Conservation (phyloP, 805 yeast species). For the Yarrowia osloensis region DNA sequence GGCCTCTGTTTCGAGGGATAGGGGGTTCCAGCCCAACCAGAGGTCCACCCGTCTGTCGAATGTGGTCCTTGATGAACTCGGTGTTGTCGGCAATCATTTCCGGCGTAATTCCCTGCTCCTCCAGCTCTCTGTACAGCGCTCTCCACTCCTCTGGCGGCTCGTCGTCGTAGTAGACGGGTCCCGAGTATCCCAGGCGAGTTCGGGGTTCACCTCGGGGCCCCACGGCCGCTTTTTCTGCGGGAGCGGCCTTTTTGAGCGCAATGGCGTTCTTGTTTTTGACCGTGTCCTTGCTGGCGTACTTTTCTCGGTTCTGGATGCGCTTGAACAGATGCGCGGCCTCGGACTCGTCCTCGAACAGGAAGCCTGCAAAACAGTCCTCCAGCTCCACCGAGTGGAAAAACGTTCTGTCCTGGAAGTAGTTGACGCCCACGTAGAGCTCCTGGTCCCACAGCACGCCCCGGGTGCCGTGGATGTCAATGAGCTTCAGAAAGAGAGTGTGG, state of each 20-base stretch:
- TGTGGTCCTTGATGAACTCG: conserved; percentile 77
- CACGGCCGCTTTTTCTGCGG: conserved; percentile 39
- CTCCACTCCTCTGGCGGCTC: conserved; percentile 87
- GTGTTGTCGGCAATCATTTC: conserved; percentile 88
- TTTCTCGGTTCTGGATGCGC: conserved; percentile 70
- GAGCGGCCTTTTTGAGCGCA: conserved; percentile 59
- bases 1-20: conserved; percentile 58
- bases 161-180: conserved; percentile 65
- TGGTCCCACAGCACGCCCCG: conserved; percentile 97
- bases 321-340: conserved; percentile 88
- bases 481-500: conserved; percentile 84
- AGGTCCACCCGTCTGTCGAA: conserved; percentile 72
- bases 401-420: conserved; percentile 89
- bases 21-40: conserved; percentile 85
- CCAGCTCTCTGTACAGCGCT: conserved; percentile 68
- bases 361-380: conserved; percentile 84
- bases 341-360: conserved; percentile 81
- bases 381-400: conserved; percentile 94
- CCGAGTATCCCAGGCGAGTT: conserved; percentile 37
- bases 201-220: conserved; percentile 70
- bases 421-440: conserved; percentile 83
- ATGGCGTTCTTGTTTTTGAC: conserved; percentile 84
- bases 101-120: conserved; percentile 75
- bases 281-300: conserved; percentile 86
- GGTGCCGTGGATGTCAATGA: conserved; percentile 80